Evolutionary conservation across 192 early-diverging fungal genomes (phyloP), one percentile per base, ranked within the genome.

Genomic region (Mortierella alpina): DNA sequence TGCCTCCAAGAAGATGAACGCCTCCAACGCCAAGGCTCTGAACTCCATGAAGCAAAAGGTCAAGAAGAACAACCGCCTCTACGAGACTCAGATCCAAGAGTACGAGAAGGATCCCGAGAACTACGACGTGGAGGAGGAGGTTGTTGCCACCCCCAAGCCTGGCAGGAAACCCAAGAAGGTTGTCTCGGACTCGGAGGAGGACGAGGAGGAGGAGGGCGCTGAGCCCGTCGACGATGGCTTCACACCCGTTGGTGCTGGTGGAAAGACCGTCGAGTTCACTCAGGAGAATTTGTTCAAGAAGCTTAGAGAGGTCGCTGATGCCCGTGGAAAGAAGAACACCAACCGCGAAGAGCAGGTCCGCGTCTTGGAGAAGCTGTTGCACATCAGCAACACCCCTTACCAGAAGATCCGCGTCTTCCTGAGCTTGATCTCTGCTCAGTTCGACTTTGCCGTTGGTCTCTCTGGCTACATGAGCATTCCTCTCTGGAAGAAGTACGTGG

Each of bases 271-370:
- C 48, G 91, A 90, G 69, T 76, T 92, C 51, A 91, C 90, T 41
- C 82, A 86, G 13, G 91, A 93, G 49, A 92, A 93, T 65, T 83
- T 99, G 56, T 94, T 95, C 86, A 92, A 96, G 85, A 88, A 91
- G 68, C 88, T 99, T 59, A 81, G 77, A 52, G 93, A 94, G 69
- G 85, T 98, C 39, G 59, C 91, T 56, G 91, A 92, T 51, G 88
- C 94, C 53, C 91, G 98, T 72, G 98, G 98, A 51, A 96, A 97
- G 86, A 98, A 96, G 93, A 91, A 91, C 84, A 98, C 96, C 50
- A 93, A 98, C 83, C 93, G 95, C 82, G 73, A 87, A 42, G 90
- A 87, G 63, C 91, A 94, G 82, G 90, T 97, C 70, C 79, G 77
- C 51, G 85, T 88, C 65, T 82, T 98, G 44, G 86, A 93, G 73